Base-by-base conservation (phyloP, 768 basidiomycete species). In the Butyriboletus loyo region DNA sequence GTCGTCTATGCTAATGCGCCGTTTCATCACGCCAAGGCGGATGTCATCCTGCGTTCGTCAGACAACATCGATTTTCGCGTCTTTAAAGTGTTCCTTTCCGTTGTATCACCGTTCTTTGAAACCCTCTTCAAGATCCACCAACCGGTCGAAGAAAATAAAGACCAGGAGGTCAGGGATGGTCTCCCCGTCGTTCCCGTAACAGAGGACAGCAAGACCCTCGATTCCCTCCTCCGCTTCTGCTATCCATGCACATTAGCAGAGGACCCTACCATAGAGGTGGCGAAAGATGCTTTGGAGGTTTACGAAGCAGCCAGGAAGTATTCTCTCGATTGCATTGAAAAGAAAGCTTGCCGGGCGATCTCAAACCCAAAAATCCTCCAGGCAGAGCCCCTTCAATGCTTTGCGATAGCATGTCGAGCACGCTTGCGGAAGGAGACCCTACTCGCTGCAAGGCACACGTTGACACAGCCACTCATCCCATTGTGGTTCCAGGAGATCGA, bases 41-140 rank as follows among this genome's bases (percentile, higher is more conserved):
- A n/a, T n/a, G n/a, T n/a, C n/a, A n/a, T n/a, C n/a, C n/a, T n/a
- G n/a, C n/a, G n/a, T n/a, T n/a, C n/a, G n/a, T n/a, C n/a, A n/a
- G n/a, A n/a, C n/a, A n/a, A n/a, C n/a, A n/a, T n/a, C n/a, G n/a
- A n/a, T n/a, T n/a, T n/a, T n/a, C n/a, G n/a, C n/a, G n/a, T n/a
- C n/a, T n/a, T n/a, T n/a, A n/a, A n/a, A n/a, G n/a, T n/a, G n/a
- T n/a, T n/a, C n/a, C n/a, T n/a, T n/a, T n/a, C n/a, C n/a, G n/a
- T n/a, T n/a, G n/a, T n/a, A n/a, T n/a, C n/a, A n/a, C n/a, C n/a
- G n/a, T 59, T 73, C 45, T 77, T 73, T 43, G 56, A 63, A 19
- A 54, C 59, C 22, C 67, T 75, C 57, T 70, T 74, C 44, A 46
- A 49, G 15, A 52, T 70, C 1, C 66, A 66, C 0, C 66, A 72